Conservation (phyloP, 768 basidiomycete species). For the Tulasnella sp. region DNA sequence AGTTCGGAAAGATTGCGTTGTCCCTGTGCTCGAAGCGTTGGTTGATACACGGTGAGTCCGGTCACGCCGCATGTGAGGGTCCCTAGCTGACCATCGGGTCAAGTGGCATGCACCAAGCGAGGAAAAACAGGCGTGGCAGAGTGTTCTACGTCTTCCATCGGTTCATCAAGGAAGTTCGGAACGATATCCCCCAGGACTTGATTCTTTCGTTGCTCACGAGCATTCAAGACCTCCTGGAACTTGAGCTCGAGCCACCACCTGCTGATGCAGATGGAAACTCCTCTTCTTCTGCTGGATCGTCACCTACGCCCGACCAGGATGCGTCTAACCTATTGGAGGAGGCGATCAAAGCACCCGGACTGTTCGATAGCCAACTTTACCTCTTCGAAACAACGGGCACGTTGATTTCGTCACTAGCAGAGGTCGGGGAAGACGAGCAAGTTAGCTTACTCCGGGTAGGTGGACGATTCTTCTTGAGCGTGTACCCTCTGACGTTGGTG, state of each 20-base stretch:
- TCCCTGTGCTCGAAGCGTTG: constrained; percentile 80
- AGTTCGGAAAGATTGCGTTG: constrained; percentile 75
- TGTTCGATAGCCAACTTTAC: constrained; percentile 85
- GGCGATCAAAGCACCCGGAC: constrained; percentile 54
- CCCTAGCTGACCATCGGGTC: constrained; percentile 5
- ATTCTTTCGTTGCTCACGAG: constrained; percentile 57
- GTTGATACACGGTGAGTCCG: constrained; percentile 59
- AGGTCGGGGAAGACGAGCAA: constrained; percentile 45
- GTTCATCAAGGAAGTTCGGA: constrained; percentile 74
- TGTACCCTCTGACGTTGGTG: neutral
- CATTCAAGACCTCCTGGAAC: constrained; percentile 62
- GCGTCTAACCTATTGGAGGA: constrained; percentile 48
- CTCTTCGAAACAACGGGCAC: constrained; percentile 86
- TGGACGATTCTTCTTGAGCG: neutral
- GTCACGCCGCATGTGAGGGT: neutral
- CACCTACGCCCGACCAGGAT: constrained; percentile 26
- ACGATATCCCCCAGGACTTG: constrained; percentile 63
- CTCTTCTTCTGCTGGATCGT: constrained; percentile 26
- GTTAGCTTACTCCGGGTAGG: constrained; percentile 34
- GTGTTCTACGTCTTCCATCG: constrained; percentile 86
- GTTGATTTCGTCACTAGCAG: constrained; percentile 63
- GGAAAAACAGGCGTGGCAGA: constrained; percentile 56
- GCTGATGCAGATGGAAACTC: constrained; percentile 50
- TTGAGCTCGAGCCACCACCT: constrained; percentile 66
- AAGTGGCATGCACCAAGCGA: constrained; percentile 78